Base-by-base conservation (phyloP, 768 basidiomycete species). In the Candolleomyces eurysporus region DNA sequence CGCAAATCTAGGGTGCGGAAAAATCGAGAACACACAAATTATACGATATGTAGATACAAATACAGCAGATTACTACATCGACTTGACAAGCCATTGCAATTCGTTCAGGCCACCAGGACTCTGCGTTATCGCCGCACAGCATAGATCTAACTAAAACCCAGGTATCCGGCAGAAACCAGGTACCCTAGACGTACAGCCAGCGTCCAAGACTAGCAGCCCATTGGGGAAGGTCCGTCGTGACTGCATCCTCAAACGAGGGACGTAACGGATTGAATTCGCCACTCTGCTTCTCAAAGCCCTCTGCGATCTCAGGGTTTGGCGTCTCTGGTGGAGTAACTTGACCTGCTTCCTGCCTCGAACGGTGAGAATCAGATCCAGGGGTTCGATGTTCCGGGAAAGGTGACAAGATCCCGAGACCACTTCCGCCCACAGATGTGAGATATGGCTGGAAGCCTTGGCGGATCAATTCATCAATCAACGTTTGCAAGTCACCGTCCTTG, bases 381-480 rank as follows among this genome's bases (percentile, higher is more conserved):
- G 73, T 73, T 45, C 75, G 74, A 67, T 82, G 79, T 61, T 78
- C 76, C 31, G 73, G 69, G 66, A 83, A 82, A 22, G 84, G 86
- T 4, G 88, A 87, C 67, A 94, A 79, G 65, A 99, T 84, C 62
- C 96, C 96, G 17, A 96, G 82, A 10, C 96, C 96, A 66, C 87
- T 89, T 59, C 97, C 97, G 16, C 97, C 97, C 54, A 99, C 92
- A 59, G 91, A 85, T 40, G 96, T 96, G 66, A 93, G 79, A 81
- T 98, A 95, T 30, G 93, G 89, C 64, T 85, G 82, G 78, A 89
- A 97, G 60, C 83, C 84, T 57, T 84, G 82, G 62, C 78, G 77
- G 66, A 78, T 73, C 65, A 98, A 85, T 9, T 79, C 79, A 19
- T 75, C 71, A 48, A 86, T 80, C 67, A 98, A 83, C 63, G 80